Conservation (phyloP, 768 basidiomycete species). For the Suillus ampliporus region DNA sequence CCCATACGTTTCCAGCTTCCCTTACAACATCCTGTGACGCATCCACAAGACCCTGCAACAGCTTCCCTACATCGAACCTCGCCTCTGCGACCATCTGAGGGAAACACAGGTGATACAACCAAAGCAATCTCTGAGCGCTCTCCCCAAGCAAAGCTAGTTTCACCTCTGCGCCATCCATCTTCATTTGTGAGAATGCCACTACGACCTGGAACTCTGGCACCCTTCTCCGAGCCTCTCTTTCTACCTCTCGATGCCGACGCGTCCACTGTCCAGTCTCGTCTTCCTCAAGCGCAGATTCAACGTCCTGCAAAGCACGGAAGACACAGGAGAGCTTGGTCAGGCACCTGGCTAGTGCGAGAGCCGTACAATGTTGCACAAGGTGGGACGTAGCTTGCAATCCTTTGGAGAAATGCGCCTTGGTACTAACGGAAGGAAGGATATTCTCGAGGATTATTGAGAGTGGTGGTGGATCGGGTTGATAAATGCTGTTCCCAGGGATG, state of each 20-base stretch:
- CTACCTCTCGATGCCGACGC: constrained; percentile 68
- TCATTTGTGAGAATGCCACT: constrained; percentile 77
- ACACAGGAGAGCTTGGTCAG: constrained; percentile 73
- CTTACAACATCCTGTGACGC: constrained; percentile 61
- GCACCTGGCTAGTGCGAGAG: constrained; percentile 76
- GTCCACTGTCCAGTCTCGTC: constrained; percentile 76
- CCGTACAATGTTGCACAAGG: constrained; percentile 87
- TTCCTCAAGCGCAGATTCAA: constrained; percentile 63
- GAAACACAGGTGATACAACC: constrained; percentile 82
- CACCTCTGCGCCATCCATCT: constrained; percentile 36
- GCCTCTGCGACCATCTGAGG: constrained; percentile 78
- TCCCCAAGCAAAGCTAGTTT: constrained; percentile 74
- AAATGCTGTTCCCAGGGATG: constrained; percentile 51
- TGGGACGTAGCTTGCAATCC: constrained; percentile 74
- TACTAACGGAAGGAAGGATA: constrained; percentile 73
- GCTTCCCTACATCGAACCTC: constrained; percentile 85
- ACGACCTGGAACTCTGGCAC: constrained; percentile 90
- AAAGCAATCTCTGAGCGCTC: constrained; percentile 78
- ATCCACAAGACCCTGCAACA: constrained; percentile 57
- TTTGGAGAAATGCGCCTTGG: constrained; percentile 78
- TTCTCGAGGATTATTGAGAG: constrained; percentile 75
- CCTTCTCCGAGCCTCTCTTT: constrained; percentile 72
- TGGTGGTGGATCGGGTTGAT: constrained; percentile 78
- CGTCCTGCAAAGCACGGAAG: constrained; percentile 48
- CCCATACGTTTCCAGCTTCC: constrained; percentile 42